Evolutionary conservation across 23 red algal species (phyloP).

Genomic region (Gracilaria gracilis): DNA sequence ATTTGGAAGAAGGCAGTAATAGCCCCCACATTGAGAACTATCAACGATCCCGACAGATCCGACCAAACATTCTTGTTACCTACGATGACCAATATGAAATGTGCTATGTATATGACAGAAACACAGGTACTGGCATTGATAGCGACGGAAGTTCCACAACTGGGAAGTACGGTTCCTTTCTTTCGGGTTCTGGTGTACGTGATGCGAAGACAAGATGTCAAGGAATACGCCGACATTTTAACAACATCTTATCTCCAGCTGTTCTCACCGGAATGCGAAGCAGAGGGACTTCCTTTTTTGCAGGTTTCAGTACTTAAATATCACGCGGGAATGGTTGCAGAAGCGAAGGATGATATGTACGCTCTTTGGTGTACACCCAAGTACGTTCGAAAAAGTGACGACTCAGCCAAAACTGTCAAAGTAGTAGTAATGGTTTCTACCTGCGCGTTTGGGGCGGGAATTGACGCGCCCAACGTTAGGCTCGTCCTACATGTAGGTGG

Average conservation of each 20-base stretch:
- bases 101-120: too few species aligned
- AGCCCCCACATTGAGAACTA: too few species aligned
- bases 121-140: too few species aligned
- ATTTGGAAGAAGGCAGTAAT: too few species aligned
- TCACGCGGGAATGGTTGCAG: conserved; percentile 1
- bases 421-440: conserved; percentile 16
- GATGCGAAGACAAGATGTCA: neutral
- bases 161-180: too few species aligned
- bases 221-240: neutral
- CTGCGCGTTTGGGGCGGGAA: conserved; percentile 18
- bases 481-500: conserved; percentile 6
- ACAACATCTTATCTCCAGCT: neutral
- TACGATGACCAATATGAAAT: too few species aligned
- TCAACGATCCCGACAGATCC: too few species aligned
- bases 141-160: too few species aligned
- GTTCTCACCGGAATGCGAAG: too few species aligned
- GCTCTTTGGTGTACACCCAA: neutral
- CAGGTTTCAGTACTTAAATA: neutral
- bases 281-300: neutral
- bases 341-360: neutral
- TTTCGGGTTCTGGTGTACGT: neutral
- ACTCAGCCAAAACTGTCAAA: neutral
- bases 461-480: too few species aligned
- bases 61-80: too few species aligned
- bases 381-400: neutral